Evolutionary conservation across 129 eudicot genomes (phyloP), one percentile per base, ranked within the genome.

Genomic region (Flaveria sonorensis): DNA sequence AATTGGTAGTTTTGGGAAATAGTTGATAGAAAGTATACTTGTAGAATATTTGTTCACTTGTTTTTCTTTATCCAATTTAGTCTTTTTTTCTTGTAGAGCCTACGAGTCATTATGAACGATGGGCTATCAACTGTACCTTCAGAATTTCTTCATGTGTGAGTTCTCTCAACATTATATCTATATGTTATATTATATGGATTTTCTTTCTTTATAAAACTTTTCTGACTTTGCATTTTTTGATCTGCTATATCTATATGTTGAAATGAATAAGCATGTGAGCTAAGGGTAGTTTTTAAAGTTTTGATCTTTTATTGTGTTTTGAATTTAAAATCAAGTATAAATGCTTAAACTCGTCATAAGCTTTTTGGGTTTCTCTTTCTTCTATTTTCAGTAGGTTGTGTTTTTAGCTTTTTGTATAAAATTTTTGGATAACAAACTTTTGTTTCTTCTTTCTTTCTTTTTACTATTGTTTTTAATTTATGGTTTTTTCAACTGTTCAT

Each of bases 21-120:
- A 24, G 71, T 47, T n/a, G 28, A 19, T 78, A 32, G 36, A 30
- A 60, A 70, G 28, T 48, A 39, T 24, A 36, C n/a, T 16, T 36
- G 68, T 15, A 66, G 47, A 65, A 79, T 19, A 16, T 50, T 63
- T 59, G 10, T 64, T 6, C 5, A 12, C 20, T 39, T 46, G 30
- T 72, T 72, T 56, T 32, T 24, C 62, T 32, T 78, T 52, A 64
- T 70, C 62, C 79, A 45, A 81, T 23, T 60, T 60, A 7, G 56
- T 73, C 71, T 64, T 26, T 77, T 73, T 73, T 48, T 48, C 26
- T 74, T 78, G 86, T 73, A 94, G 98, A 83, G 97, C 81, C 93
- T 94, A 47, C 97, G 97, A 77, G 96, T 94, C 61, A 91, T 94
- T 68, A 94, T 94, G 96, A 94, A 94, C 61, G 97, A 94, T 81